A percentile compares a stretch with the other conserved stretches of the same genome.
Conservation (phyloP, 106 monocot species). For the Platanthera zijinensis region DNA sequence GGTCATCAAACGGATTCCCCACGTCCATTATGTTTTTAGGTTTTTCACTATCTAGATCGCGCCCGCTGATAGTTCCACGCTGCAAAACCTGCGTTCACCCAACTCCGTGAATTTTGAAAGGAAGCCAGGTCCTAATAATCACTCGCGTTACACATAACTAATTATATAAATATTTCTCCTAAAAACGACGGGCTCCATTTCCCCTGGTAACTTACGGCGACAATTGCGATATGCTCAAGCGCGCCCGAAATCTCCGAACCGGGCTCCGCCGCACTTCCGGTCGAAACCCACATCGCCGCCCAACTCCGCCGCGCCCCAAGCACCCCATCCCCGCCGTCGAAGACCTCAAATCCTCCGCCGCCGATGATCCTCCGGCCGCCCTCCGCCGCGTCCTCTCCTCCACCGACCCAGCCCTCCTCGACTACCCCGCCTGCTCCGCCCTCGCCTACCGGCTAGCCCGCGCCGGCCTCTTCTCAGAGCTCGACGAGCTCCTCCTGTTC, state of each 20-base stretch:
- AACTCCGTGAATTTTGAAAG: too few species aligned
- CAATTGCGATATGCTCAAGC: not conserved
- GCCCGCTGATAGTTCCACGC: too few species aligned
- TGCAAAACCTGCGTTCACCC: too few species aligned
- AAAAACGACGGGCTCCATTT: too few species aligned
- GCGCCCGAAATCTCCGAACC: constrained; percentile 1
- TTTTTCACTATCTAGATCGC: too few species aligned
- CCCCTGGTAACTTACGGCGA: too few species aligned
- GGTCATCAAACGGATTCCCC: too few species aligned
- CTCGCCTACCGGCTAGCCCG: constrained; percentile 63
- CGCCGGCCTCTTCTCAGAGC: constrained; percentile 30
- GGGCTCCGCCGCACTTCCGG: constrained; percentile 8
- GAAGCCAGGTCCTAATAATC: too few species aligned
- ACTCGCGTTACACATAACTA: too few species aligned
- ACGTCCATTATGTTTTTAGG: too few species aligned
- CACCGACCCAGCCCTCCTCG: constrained; percentile 14
- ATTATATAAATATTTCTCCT: too few species aligned
- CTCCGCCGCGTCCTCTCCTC: constrained; percentile 28
- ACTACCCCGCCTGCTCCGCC: constrained; percentile 36
- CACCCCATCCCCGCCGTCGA: constrained; percentile 19
- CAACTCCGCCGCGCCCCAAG: not conserved
- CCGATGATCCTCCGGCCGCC: constrained; percentile 23
- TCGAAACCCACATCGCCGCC: not conserved
- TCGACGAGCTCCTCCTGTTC: constrained; percentile 50
- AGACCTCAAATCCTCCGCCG: constrained; percentile 34